phyloP scores from a whole-genome alignment of 2,329 filamentous ascomycete genomes.

The Cytospora schulzeri region DNA sequence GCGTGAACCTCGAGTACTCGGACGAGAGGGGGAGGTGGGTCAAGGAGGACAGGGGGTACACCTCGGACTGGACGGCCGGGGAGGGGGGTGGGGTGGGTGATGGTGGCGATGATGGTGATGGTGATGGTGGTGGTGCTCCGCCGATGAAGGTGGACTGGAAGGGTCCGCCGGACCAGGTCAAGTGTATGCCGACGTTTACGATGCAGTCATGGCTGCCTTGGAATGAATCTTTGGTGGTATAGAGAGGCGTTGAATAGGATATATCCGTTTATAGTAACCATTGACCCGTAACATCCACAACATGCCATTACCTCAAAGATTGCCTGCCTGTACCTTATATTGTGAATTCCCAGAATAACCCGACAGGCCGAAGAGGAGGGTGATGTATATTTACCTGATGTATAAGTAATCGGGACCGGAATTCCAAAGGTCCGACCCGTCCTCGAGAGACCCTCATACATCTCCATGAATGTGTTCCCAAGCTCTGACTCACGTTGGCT shows the following conservation, averaged over 20 bases:
- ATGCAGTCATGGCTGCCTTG: constrained; percentile 44
- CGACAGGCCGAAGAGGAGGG: neutral
- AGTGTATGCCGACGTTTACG: constrained; percentile 45
- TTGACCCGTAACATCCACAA: neutral
- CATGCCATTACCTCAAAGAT: neutral
- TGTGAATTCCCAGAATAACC: neutral
- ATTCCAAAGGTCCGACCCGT: neutral
- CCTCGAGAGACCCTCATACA: neutral
- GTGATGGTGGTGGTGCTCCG: neutral
- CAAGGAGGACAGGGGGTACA: constrained; percentile 51
- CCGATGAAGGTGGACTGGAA: constrained; percentile 42
- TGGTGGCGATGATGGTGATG: neutral
- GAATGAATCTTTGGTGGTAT: constrained; percentile 32
- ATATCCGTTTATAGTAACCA: neutral
- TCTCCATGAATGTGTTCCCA: neutral
- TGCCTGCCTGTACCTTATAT: neutral
- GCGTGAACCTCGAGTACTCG: constrained; percentile 55
- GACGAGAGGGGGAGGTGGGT: constrained; percentile 45
- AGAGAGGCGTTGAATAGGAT: neutral
- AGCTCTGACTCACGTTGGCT: neutral
- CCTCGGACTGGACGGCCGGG: constrained; percentile 36
- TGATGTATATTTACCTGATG: neutral
- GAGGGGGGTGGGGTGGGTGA: constrained; percentile 31
- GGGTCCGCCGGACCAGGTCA: constrained; percentile 45
- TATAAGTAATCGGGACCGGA: neutral